phyloP scores from a whole-genome alignment of 2,329 filamentous ascomycete genomes.

The Claviceps cyperi region DNA sequence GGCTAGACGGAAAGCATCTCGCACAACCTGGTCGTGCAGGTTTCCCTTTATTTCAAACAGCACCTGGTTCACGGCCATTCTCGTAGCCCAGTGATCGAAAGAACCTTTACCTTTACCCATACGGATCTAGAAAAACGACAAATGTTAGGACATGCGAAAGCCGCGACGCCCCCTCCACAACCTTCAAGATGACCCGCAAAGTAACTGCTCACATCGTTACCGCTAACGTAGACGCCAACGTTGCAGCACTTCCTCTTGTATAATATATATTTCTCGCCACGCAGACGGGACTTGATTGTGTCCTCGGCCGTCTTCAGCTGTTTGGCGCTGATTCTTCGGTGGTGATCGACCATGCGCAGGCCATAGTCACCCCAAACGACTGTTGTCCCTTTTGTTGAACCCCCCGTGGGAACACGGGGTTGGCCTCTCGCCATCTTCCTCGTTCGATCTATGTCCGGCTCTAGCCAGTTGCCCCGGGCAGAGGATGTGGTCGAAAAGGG shows the following conservation, averaged over 20 bases:
- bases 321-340: conserved; percentile 74
- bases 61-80: conserved; percentile 80
- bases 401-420: conserved; percentile 76
- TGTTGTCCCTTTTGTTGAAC: conserved; percentile 82
- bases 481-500: conserved; percentile 58
- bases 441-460: conserved; percentile 60
- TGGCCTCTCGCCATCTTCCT: conserved; percentile 86
- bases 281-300: conserved; percentile 74
- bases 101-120: conserved; percentile 99
- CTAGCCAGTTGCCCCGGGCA: conserved; percentile 59
- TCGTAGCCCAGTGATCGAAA: conserved; percentile 91
- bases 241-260: conserved; percentile 88
- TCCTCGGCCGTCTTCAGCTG: conserved; percentile 87
- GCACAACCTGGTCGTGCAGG: conserved; percentile 85
- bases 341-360: conserved; percentile 82
- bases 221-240: conserved; percentile 87
- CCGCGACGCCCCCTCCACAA: neutral
- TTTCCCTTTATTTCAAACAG: conserved; percentile 86
- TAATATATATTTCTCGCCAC: conserved; percentile 82
- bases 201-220: conserved; percentile 57
- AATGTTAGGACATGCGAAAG: neutral
- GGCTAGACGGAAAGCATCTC: conserved; percentile 85
- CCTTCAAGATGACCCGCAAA: neutral
- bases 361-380: conserved; percentile 96
- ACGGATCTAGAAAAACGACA: conserved; percentile 43